Conservation (phyloP, 164 flowering plant species). For the Hamamelis virginiana region DNA sequence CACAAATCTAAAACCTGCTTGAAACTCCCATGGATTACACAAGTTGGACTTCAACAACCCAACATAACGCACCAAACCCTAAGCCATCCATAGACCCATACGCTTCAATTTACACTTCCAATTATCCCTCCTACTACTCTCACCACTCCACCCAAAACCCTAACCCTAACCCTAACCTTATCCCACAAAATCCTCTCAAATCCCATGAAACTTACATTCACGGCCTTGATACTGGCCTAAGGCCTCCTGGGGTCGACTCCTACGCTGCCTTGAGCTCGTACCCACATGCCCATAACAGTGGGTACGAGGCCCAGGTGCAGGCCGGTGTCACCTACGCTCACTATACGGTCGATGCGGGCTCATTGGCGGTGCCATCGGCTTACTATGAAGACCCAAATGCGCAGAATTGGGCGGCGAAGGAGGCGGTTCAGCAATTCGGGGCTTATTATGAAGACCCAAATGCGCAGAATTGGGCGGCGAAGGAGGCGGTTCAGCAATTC, state of each 20-base stretch:
- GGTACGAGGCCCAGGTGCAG: not conserved
- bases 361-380: not conserved
- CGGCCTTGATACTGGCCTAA: not conserved
- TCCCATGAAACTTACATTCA: not conserved
- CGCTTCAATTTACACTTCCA: not conserved
- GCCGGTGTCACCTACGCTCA: not conserved
- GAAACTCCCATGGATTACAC: constrained; percentile 1
- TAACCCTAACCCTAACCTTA: constrained; percentile 9
- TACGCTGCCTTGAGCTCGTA: not conserved
- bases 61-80: not conserved
- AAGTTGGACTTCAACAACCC: not conserved
- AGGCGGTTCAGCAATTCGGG: not conserved
- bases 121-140: not conserved
- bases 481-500: not conserved
- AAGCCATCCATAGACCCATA: constrained; percentile 1
- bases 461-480: constrained; percentile 1
- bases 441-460: not conserved
- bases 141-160: not conserved
- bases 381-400: not conserved
- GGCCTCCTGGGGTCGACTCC: constrained; percentile 2
- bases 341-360: not conserved
- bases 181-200: not conserved
- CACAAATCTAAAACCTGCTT: too few relatives aligned
- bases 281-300: not conserved
- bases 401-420: not conserved